Conservation (phyloP, 2,329 filamentous ascomycete species). For the Ophiosphaerella herpotricha region DNA sequence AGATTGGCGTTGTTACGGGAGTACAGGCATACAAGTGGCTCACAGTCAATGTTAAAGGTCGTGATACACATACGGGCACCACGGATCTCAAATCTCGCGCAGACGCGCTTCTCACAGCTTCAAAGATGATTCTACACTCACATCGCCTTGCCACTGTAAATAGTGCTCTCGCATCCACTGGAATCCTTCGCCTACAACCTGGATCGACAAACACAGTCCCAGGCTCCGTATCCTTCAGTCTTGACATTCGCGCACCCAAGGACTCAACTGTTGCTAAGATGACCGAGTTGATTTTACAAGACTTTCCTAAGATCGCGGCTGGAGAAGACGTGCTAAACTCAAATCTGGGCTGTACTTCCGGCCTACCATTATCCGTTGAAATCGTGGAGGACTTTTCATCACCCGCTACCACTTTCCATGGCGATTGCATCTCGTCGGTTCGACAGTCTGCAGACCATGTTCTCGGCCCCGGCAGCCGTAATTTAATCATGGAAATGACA, state of each 20-base stretch:
- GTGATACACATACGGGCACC: slow-evolving; percentile 75
- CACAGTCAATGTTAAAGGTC: slow-evolving; percentile 66
- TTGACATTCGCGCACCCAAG: slow-evolving; percentile 67
- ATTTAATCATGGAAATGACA: slow-evolving; percentile 64
- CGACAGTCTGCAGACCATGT: slow-evolving; percentile 64
- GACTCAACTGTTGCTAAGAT: slow-evolving; percentile 63
- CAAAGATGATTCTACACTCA: slow-evolving; percentile 68
- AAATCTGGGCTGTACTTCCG: slow-evolving; percentile 51
- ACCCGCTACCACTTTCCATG: slow-evolving; percentile 63
- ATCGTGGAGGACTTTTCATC: slow-evolving; percentile 67
- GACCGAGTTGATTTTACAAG: slow-evolving; percentile 59
- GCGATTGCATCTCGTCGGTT: slow-evolving; percentile 69
- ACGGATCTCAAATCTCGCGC: slow-evolving; percentile 69
- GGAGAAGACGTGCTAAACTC: slow-evolving; percentile 59
- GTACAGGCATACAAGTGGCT: slow-evolving; percentile 79
- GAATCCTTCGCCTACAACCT: slow-evolving; percentile 68
- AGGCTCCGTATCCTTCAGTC: slow-evolving; percentile 67
- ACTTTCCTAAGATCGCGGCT: slow-evolving; percentile 64
- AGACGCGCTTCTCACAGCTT: slow-evolving; percentile 70
- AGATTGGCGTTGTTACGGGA: slow-evolving; percentile 71
- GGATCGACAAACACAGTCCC: slow-evolving; percentile 77
- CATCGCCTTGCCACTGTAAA: slow-evolving; percentile 65
- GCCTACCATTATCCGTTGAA: slow-evolving; percentile 58
- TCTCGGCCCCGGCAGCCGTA: slow-evolving; percentile 53
- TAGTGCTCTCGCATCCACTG: slow-evolving; percentile 69